Conservation (phyloP, 2,329 filamentous ascomycete genomes). For the Arthrobotrys entomopaga region DNA sequence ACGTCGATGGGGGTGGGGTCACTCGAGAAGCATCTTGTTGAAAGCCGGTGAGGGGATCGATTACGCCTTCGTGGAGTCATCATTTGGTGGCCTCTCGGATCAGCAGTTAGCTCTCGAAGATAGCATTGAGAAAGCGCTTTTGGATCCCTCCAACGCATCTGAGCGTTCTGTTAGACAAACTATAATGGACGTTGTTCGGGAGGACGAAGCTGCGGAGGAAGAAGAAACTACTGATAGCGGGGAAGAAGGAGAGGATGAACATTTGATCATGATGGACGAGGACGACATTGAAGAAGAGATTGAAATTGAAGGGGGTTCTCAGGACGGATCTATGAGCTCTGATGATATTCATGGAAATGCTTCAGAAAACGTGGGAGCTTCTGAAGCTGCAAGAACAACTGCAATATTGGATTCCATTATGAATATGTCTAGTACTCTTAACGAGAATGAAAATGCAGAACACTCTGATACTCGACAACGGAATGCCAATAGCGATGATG, state of each 20-base stretch:
- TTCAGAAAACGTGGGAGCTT: not conserved
- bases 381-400: constrained; percentile 25
- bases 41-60: constrained; percentile 68
- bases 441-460: constrained; percentile 10
- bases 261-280: constrained; percentile 56
- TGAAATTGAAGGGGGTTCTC: constrained; percentile 16
- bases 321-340: constrained; percentile 3
- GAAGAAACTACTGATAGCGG: constrained; percentile 51
- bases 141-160: constrained; percentile 57
- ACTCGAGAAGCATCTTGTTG: constrained; percentile 70
- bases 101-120: constrained; percentile 64
- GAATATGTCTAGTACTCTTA: constrained; percentile 31
- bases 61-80: constrained; percentile 69
- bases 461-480: too few relatives aligned
- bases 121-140: constrained; percentile 59
- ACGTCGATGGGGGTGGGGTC: constrained; percentile 70
- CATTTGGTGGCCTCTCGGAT: constrained; percentile 68
- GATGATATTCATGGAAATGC: constrained; percentile 8
- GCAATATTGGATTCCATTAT: constrained; percentile 35
- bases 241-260: constrained; percentile 59
- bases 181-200: constrained; percentile 56
- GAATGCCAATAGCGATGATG: not conserved
- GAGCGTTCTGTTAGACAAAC: constrained; percentile 51
- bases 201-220: constrained; percentile 30
- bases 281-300: constrained; percentile 51